Evolutionary conservation across 2,329 filamentous ascomycete genomes (phyloP).

Genomic region (Neoscytalidium dimidiatum): DNA sequence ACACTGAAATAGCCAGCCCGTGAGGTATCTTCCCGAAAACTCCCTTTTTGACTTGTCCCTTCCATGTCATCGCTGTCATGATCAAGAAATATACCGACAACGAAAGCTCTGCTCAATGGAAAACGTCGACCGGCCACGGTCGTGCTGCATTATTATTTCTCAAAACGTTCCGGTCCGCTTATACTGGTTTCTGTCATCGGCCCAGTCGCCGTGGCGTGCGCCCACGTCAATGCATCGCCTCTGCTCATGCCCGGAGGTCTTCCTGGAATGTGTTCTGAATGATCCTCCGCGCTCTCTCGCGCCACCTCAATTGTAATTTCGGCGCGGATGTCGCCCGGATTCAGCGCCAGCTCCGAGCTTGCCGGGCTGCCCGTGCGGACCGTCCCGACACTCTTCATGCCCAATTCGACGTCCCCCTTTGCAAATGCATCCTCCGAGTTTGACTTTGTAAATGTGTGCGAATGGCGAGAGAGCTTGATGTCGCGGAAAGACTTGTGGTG

Average conservation of each 20-base stretch:
- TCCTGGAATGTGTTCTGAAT: neutral
- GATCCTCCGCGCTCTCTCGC: neutral
- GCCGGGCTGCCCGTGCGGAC: conserved; percentile 4
- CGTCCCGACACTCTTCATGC: neutral
- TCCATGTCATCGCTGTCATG: neutral
- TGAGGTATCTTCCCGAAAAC: neutral
- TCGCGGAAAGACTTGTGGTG: neutral
- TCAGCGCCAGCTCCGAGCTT: conserved; percentile 7
- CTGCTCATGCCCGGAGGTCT: neutral
- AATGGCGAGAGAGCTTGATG: neutral
- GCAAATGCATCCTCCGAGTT: neutral
- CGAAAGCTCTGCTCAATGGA: neutral
- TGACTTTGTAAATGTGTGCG: neutral
- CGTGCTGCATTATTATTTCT: too few species aligned
- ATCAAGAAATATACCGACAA: neutral
- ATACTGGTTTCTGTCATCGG: conserved; percentile 12
- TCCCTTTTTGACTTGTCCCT: neutral
- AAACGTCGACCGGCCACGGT: too few species aligned
- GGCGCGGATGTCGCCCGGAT: conserved; percentile 2
- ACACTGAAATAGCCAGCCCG: neutral
- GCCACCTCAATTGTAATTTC: conserved; percentile 10
- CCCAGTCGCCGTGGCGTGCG: conserved; percentile 1
- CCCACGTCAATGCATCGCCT: conserved; percentile 1
- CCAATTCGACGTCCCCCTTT: conserved; percentile 1
- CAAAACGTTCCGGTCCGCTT: neutral